A percentile compares a stretch with the other conserved stretches of the same genome.
Evolutionary conservation across 2,329 filamentous ascomycete genomes (phyloP).

Genomic region (Trichophyton mentagrophytes): DNA sequence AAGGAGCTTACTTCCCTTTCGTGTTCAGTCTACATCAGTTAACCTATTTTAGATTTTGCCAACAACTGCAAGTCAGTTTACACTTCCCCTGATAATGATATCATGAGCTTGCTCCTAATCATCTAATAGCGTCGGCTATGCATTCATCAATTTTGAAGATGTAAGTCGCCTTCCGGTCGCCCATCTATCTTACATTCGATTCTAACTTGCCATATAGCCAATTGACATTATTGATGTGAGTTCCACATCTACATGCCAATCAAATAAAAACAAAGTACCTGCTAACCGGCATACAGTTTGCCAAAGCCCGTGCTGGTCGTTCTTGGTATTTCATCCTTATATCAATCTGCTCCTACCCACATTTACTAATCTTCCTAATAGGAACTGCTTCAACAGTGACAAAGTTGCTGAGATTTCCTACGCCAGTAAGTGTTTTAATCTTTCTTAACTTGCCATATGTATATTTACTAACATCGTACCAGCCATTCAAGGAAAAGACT

Average conservation of each 20-base stretch:
- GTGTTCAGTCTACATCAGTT: conserved; percentile 3
- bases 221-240: conserved; percentile 59
- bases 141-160: conserved; percentile 88
- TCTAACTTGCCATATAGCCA: conserved; percentile 42
- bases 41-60: conserved; percentile 47
- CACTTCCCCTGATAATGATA: not conserved
- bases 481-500: conserved; percentile 88
- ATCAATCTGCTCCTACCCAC: not conserved
- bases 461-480: conserved; percentile 18
- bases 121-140: conserved; percentile 68
- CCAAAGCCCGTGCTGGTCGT: conserved; percentile 55
- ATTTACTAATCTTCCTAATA: conserved; percentile 21
- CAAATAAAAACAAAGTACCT: not conserved
- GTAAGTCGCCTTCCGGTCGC: conserved; percentile 36
- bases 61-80: conserved; percentile 66
- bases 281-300: conserved; percentile 46
- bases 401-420: conserved; percentile 88
- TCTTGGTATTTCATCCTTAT: conserved; percentile 43
- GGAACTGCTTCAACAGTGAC: conserved; percentile 69
- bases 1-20: conserved; percentile 12
- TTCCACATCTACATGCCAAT: conserved; percentile 11
- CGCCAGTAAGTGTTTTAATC: conserved; percentile 53
- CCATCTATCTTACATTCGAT: not conserved
- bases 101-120: conserved; percentile 3
- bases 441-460: not conserved